phyloP scores from a whole-genome alignment of 352 stramenopile genomes.

The Pythium vanterpoolii region DNA sequence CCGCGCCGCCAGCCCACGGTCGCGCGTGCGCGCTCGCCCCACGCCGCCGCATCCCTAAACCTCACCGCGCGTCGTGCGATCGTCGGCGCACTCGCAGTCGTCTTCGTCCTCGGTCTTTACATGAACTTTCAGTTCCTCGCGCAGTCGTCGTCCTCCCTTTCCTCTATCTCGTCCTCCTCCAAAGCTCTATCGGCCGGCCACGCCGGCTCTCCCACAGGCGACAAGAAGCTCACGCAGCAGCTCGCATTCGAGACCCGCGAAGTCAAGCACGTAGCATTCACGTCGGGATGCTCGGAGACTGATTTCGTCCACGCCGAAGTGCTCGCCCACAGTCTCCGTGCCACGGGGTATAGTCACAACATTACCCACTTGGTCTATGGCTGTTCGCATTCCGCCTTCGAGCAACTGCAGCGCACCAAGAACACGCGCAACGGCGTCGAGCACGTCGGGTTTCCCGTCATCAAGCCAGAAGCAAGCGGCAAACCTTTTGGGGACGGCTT shows the following conservation, averaged over 20 bases:
- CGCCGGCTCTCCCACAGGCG: not conserved
- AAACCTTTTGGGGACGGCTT: constrained; percentile 59
- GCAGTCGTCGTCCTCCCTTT: constrained; percentile 23
- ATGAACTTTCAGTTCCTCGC: constrained; percentile 68
- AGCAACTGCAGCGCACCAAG: constrained; percentile 41
- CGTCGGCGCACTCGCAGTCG: constrained; percentile 27
- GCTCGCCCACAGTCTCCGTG: constrained; percentile 61
- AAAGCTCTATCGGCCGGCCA: constrained; percentile 22
- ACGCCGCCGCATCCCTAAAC: constrained; percentile 20
- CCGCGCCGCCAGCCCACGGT: constrained; percentile 45
- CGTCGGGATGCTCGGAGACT: constrained; percentile 56
- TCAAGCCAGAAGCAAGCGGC: constrained; percentile 11
- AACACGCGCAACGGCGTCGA: constrained; percentile 45
- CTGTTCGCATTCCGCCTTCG: constrained; percentile 41
- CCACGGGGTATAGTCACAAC: constrained; percentile 47
- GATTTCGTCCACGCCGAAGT: constrained; percentile 72
- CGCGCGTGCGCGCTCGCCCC: constrained; percentile 29
- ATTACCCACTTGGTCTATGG: constrained; percentile 74
- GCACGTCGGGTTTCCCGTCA: constrained; percentile 37
- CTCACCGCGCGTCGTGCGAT: constrained; percentile 24
- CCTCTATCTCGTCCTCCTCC: constrained; percentile 3
- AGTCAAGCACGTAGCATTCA: constrained; percentile 70
- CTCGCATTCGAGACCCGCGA: constrained; percentile 41
- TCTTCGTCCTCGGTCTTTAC: constrained; percentile 59
- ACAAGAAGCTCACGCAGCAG: constrained; percentile 25